Percentiles rank a stretch among this genome's conserved stretches.
Conservation (phyloP, 306 rosid species). For the Delonix regia region DNA sequence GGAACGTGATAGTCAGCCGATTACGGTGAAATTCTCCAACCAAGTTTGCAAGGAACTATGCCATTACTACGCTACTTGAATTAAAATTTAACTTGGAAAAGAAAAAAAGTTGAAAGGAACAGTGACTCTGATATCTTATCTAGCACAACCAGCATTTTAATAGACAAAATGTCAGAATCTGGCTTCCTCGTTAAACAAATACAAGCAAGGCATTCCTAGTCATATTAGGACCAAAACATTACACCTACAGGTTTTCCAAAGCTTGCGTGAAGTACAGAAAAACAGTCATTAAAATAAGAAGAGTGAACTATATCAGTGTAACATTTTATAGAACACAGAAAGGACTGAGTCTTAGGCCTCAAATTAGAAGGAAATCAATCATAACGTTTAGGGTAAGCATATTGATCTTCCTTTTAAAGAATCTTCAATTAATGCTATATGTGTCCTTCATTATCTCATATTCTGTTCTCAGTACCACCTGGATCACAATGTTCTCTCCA, state of each 20-base stretch:
- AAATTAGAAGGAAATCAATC: background rate
- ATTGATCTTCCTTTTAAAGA: background rate
- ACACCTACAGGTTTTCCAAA: no score
- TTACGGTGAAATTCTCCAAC: background rate
- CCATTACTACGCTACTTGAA: no score
- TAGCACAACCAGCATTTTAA: background rate
- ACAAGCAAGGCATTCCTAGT: background rate
- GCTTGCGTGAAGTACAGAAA: no score
- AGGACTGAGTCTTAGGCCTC: background rate
- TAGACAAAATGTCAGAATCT: no score
- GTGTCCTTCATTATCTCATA: no score
- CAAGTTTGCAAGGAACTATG: no score
- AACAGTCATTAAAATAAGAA: no score
- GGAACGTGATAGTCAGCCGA: background rate
- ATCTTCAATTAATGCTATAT: no score
- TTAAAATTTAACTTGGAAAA: no score
- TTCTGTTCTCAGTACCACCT: no score
- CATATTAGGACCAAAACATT: background rate
- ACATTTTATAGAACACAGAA: background rate
- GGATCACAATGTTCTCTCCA: background rate
- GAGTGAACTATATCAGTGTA: background rate
- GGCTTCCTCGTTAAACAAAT: no score
- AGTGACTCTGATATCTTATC: background rate
- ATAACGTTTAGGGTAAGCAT: background rate
- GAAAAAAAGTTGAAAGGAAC: no score